Conservation (phyloP, 2,329 filamentous ascomycete species). For the Magnaporthiopsis poae region DNA sequence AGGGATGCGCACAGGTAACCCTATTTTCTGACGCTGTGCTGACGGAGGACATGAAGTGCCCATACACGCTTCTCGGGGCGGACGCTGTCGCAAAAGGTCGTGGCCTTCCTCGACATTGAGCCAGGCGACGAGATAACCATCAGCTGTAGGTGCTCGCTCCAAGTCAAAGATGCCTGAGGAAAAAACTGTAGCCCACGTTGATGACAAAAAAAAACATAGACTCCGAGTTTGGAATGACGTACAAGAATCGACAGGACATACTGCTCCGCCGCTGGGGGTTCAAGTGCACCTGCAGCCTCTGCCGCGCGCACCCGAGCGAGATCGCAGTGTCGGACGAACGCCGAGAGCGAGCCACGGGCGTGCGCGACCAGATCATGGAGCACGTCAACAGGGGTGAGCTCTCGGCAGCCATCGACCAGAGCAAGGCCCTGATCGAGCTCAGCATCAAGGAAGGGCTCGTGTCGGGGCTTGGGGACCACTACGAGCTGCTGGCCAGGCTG, state of each 20-base stretch:
- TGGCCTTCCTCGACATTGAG: constrained; percentile 18
- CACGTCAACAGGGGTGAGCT: neutral
- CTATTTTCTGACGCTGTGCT: neutral
- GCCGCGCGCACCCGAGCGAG: constrained; percentile 9
- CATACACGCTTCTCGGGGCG: constrained; percentile 15
- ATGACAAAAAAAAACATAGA: constrained; percentile 10
- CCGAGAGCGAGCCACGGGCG: constrained; percentile 9
- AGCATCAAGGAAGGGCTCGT: constrained; percentile 16
- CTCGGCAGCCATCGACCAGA: constrained; percentile 16
- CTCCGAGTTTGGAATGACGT: constrained; percentile 14
- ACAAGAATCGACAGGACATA: constrained; percentile 12
- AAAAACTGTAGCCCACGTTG: neutral
- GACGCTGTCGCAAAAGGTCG: constrained; percentile 16
- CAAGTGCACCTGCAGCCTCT: constrained; percentile 20
- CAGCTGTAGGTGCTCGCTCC: constrained; percentile 16
- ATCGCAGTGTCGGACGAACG: constrained; percentile 17
- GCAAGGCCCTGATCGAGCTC: constrained; percentile 13
- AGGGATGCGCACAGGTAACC: too few relatives aligned
- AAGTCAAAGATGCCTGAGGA: neutral
- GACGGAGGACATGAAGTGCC: constrained; percentile 12
- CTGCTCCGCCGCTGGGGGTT: constrained; percentile 19
- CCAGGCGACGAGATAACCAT: constrained; percentile 22
- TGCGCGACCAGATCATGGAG: neutral
- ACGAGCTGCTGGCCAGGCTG: constrained; percentile 19
- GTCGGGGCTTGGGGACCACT: constrained; percentile 20